Evolutionary conservation across 2,329 filamentous ascomycete genomes (phyloP), one percentile per base, ranked within the genome.

Genomic region (Macroventuria anomochaeta): DNA sequence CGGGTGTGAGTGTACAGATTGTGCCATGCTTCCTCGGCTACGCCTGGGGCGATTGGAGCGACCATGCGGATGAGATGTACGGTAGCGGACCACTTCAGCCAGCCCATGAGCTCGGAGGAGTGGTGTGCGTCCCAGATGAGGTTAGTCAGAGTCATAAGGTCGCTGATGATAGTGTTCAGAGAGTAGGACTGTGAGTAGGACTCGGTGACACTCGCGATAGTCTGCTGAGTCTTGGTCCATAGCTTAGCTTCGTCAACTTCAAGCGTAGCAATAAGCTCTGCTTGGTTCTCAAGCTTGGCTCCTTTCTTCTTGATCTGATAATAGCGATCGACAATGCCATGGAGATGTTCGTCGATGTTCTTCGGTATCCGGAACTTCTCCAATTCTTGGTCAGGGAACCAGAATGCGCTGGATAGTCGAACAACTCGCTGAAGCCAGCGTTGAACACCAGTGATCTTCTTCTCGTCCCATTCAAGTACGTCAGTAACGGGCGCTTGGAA

Each of bases 401-500:
- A 58, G 7, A 44, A 44, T 3, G 61, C 64, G 17, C 54, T 59
- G 1, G 77, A 61, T 26, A 88, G 76, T 37, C 86, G 84, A 71
- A 87, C 78, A 13, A 96, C 70, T 17, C 89, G 83, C 3, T 81
- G 79, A 13, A 96, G 81, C 92, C 92, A 96, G 46, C 92, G 84
- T 42, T 89, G 88, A 15, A 96, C 84, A 2, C 92, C 92, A 0
- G 86, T 79, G 42, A 96, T 93, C 72, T 92, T 93, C 33, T 82
- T 79, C 67, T 91, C 90, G 47, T 96, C 91, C 91, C 92, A 96
- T 71, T 95, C 90, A 1, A 96, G 82, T 1, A 95, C 84, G 51
- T 96, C 91, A 34, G 81, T 86, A 12, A 96, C 89, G 0, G 92
- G 91, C 0, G 92, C 92, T 64, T 93, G 89, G 78, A 96, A 96